A percentile compares a stretch with the other conserved stretches of the same genome.
Evolutionary conservation across 306 rosid species (phyloP).

Genomic region (Cotoneaster glaucophyllus): DNA sequence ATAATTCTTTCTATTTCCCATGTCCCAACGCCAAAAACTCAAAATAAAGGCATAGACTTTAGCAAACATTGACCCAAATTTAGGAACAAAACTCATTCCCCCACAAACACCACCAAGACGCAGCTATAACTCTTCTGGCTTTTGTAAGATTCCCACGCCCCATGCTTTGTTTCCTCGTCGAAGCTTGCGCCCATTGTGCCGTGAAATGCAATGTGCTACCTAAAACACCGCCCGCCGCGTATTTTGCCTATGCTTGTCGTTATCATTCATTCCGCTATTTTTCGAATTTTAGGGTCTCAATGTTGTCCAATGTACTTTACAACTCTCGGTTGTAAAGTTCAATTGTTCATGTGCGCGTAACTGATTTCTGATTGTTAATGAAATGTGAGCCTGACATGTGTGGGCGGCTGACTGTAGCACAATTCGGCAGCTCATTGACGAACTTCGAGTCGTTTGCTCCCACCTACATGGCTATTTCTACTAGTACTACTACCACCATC

Average conservation of each 20-base stretch:
- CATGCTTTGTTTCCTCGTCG: conserved; percentile 4
- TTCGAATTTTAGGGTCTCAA: background rate
- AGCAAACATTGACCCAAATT: conserved; percentile 13
- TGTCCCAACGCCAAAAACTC: conserved; percentile 9
- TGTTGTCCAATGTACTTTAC: background rate
- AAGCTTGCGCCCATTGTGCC: conserved; percentile 28
- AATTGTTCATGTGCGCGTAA: background rate
- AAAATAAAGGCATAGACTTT: conserved; percentile 12
- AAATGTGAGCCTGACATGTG: background rate
- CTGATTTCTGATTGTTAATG: background rate
- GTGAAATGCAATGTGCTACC: conserved; percentile 33
- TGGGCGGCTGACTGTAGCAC: background rate
- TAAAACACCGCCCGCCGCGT: background rate
- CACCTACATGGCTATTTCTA: conserved; percentile 39
- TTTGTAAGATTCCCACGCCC: conserved; percentile 15
- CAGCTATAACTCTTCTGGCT: background rate
- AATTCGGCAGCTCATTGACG: background rate
- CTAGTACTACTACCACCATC: conserved; percentile 12
- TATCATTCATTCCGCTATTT: background rate
- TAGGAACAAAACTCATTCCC: conserved; percentile 9
- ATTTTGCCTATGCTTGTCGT: conserved; percentile 18
- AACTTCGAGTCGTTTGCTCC: conserved; percentile 39
- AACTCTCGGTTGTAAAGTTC: background rate
- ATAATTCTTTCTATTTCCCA: conserved; percentile 10
- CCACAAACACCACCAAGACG: conserved; percentile 14